Evolutionary conservation across 495 filamentous ascomycete species (phyloP).

Genomic region (Talaromyces liani): DNA sequence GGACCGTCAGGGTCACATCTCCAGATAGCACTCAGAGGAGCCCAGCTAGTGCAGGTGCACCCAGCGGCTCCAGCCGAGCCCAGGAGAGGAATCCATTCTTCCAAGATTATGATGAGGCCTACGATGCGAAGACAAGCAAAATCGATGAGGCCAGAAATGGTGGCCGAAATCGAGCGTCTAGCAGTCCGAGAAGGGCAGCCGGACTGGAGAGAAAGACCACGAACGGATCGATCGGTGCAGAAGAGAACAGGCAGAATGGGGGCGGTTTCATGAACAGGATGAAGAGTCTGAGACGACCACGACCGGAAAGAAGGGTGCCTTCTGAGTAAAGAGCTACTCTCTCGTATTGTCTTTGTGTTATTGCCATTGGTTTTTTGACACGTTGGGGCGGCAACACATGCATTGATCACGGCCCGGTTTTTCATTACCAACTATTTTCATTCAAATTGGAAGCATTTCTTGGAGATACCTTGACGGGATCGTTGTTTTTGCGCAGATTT

Average conservation of each 20-base stretch:
- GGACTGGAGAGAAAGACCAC: conserved; percentile 55
- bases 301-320: conserved; percentile 33
- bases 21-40: conserved; percentile 41
- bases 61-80: conserved; percentile 21
- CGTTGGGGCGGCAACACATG: neutral
- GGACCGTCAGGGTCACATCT: conserved; percentile 44
- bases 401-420: neutral
- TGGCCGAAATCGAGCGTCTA: conserved; percentile 46
- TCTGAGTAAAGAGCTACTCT: conserved; percentile 1
- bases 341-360: neutral
- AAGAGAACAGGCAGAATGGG: conserved; percentile 49
- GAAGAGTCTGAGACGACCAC: conserved; percentile 68
- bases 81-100: conserved; percentile 82
- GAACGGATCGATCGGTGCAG: neutral
- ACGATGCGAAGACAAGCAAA: conserved; percentile 59
- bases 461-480: neutral
- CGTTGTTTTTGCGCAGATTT: neutral
- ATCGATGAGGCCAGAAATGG: conserved; percentile 45
- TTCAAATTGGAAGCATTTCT: conserved; percentile 3
- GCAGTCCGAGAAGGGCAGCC: conserved; percentile 50
- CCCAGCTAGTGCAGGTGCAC: conserved; percentile 22
- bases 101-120: conserved; percentile 67
- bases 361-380: neutral
- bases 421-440: neutral
- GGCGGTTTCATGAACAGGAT: conserved; percentile 76